Evolutionary conservation across 371 early-diverging fungal genomes (phyloP).

Genomic region (Lichtheimia hyalospora): DNA sequence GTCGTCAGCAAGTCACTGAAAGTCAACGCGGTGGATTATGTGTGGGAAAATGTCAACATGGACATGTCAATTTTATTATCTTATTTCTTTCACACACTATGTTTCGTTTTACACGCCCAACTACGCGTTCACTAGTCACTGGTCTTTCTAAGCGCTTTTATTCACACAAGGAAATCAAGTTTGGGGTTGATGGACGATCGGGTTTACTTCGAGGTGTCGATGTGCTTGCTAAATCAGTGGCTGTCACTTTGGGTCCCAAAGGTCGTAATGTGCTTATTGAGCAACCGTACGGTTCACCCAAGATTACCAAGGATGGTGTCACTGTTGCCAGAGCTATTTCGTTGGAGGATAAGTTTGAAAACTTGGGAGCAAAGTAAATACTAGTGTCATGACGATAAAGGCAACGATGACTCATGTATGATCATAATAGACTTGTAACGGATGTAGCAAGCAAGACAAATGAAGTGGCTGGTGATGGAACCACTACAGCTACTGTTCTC

Average conservation of each 20-base stretch:
- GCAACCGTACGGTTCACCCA: constrained; percentile 96
- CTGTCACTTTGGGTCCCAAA: constrained; percentile 97
- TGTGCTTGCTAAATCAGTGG: constrained; percentile 95
- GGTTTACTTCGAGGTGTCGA: constrained; percentile 93
- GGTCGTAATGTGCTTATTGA: constrained; percentile 98
- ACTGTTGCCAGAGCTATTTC: constrained; percentile 97
- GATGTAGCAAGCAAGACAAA: constrained; percentile 99
- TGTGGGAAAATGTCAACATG: too few relatives aligned
- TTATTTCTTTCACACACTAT: too few relatives aligned
- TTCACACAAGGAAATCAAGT: constrained; percentile 94
- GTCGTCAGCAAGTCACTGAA: too few relatives aligned
- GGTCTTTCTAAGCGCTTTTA: constrained; percentile 65
- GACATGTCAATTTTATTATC: too few relatives aligned
- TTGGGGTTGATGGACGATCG: constrained; percentile 95
- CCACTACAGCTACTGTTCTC: constrained; percentile 98
- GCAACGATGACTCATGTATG: neutral
- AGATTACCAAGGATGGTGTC: constrained; percentile 99
- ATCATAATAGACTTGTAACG: constrained; percentile 79
- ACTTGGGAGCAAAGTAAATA: constrained; percentile 88
- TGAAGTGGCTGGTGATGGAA: constrained; percentile 98
- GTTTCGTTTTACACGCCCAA: constrained; percentile 10
- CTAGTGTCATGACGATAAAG: neutral
- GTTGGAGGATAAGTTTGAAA: constrained; percentile 96
- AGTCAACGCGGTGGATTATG: too few relatives aligned
- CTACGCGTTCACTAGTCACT: constrained; percentile 23